Base-by-base conservation (phyloP, 305 asterid species). In the Solanum hybrid region DNA sequence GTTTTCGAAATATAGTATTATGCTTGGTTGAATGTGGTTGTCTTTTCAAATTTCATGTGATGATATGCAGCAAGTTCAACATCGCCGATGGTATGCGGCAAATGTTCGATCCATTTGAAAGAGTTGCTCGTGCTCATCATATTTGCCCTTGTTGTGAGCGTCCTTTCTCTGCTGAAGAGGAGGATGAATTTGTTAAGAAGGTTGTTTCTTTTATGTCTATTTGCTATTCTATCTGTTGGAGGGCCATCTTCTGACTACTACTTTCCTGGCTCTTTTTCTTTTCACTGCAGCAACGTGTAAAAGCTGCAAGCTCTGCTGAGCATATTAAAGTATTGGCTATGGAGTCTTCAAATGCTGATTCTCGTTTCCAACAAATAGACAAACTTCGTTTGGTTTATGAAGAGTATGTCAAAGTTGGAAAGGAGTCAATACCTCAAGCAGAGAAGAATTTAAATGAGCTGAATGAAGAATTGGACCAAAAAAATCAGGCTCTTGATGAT, bases 81-180 rank as follows among this genome's bases (percentile, higher is more conserved):
- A 86, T 92, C 34, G 94, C 95, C 31, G 93, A 88, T 88, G 99
- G 99, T 81, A 94, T 96, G 98, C 90, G 93, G 88, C 91, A 92
- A 88, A 92, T 96, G 96, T 93, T 93, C 90, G 98, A 94, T 90
- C 97, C 99, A 42, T 95, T 94, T 90, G 97, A 94, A 93, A 91
- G 75, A 89, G 91, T 95, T 93, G 99, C 99, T 87, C 98, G 98
- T 89, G 93, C 96, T 92, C 91, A 95, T 92, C 99, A 97, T 94
- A 86, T 89, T 56, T 97, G 99, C 89, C 99, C 99, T 87, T 94
- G 98, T 93, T 97, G 99, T 92, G 96, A 95, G 82, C 96, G 99
- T 89, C 92, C 97, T 71, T 97, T 97, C 93, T 95, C 99, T 82
- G 91, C 96, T 79, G 92, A 90, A 89, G 99, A 97, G 95, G 99